Evolutionary conservation across 169 alveolate species (phyloP), one percentile per base, ranked within the genome.

Genomic region (Cryptosporidium xiaoi): DNA sequence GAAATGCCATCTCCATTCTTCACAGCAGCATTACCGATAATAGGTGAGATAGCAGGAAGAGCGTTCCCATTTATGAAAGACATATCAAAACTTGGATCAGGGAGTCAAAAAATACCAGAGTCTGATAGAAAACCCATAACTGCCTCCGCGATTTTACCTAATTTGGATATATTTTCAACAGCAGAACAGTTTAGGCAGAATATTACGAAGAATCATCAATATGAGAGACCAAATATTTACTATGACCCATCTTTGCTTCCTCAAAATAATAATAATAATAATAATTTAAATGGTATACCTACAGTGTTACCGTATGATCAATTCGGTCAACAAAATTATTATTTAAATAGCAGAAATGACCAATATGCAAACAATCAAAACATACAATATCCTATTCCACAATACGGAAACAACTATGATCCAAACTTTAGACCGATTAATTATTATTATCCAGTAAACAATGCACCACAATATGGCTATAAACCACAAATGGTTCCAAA

Each of bases 1-100:
- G 77, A 77, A 44, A 56, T 77, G 69, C 87, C 87, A 18, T 58
- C 64, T 27, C 87, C 87, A 48, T 69, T 69, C 29, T 77, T 77
- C 50, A 77, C 71, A n/a, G 69, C 87, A 60, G 48, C 66, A 1
- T 62, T 77, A 13, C 87, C 87, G 1, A 13, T 77, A 24, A 77
- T 77, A 44, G 71, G 87, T 34, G 77, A 77, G 40, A n/a, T 77
- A 20, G 87, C 77, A 60, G 60, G 65, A 15, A 62, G 40, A 58
- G 27, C 87, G 15, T 60, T 77, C 15, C 87, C 87, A n/a, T 33
- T 69, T 46, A 34, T 69, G 3, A 69, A 56, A 29, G 87, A 60
- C 18, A n/a, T 77, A 40, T 40, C 69, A 56, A 77, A 46, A 27
- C 15, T 60, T 60, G 46, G 71, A 40, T 40, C 71, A 36, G 13